Percentiles rank a stretch among this genome's conserved stretches.
phyloP scores from a whole-genome alignment of 169 alveolate genomes.

The Plasmodium berghei region DNA sequence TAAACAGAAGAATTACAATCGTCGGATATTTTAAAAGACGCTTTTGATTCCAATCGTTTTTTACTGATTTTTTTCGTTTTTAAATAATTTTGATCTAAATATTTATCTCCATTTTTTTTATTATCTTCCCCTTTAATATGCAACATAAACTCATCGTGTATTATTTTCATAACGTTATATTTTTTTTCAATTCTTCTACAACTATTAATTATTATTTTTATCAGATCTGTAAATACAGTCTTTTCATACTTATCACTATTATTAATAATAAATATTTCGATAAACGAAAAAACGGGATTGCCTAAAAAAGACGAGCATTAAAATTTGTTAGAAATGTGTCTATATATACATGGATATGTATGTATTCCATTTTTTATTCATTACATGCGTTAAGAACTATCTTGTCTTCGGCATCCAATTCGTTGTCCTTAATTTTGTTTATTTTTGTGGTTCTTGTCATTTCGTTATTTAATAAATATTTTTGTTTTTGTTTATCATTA shows the following conservation, averaged over 20 bases:
- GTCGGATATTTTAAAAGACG: constrained; percentile 32
- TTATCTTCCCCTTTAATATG: constrained; percentile 44
- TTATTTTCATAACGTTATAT: constrained; percentile 48
- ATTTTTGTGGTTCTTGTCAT: constrained; percentile 7
- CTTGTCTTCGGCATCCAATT: constrained; percentile 27
- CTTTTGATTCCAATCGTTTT: constrained; percentile 44
- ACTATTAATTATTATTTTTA: constrained; percentile 39
- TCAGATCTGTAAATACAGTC: constrained; percentile 36
- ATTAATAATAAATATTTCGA: constrained; percentile 58
- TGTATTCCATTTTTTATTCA: not conserved
- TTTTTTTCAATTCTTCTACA: constrained; percentile 61
- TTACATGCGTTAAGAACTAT: constrained; percentile 69
- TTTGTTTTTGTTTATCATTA: constrained; percentile 37
- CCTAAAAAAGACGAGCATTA: not conserved
- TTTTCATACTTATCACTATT: constrained; percentile 45
- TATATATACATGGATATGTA: not conserved
- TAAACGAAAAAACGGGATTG: constrained; percentile 59
- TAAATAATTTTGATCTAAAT: constrained; percentile 42
- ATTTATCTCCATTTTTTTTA: constrained; percentile 24
- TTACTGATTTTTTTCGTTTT: constrained; percentile 30
- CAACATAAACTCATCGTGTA: constrained; percentile 33
- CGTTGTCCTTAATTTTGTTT: not conserved
- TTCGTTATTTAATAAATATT: constrained; percentile 32
- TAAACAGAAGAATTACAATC: constrained; percentile 56
- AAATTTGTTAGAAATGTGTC: not conserved